Evolutionary conservation across 2,329 filamentous ascomycete genomes (phyloP), one percentile per base, ranked within the genome.

Genomic region (Aspergillus flavus): DNA sequence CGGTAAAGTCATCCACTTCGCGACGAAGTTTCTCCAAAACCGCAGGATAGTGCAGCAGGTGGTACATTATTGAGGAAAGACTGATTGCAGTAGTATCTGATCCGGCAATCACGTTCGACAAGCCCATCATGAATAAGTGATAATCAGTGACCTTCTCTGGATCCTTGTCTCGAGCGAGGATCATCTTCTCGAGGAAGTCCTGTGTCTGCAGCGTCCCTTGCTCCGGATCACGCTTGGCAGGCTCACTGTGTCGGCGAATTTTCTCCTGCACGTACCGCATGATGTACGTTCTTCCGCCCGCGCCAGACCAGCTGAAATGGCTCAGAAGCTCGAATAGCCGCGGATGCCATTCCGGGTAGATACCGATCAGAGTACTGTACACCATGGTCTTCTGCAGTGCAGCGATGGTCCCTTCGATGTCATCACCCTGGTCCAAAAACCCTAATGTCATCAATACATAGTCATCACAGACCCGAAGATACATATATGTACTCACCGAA

Each of bases 61-160:
- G 65, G 62, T 82, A 84, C 34, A 86, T 68, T 5, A 83, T 75
- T 2, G 79, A 73, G 0, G 77, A 77, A 0, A 87, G 75, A 3
- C 77, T 81, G 52, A 85, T 82, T 2, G 82, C 78, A 0, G 84
- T 86, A 0, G 85, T 86, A 64, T 79, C 79, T 3, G 69, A 75
- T 2, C 77, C 79, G 4, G 78, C 79, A n/a, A 62, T 64, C 11
- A 71, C 71, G 66, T 73, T 78, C 48, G 76, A 74, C 59, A 73
- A 64, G 2, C 73, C 75, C 75, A 78, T 76, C 60, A 77, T 77
- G n/a, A 75, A 71, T 2, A 79, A 62, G 62, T 79, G 80, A 36
- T 74, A 75, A 36, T 77, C 70, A 0, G 78, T 80, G 11, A 84
- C 76, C 26, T 73, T 80, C 1, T 79, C 72, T 0, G 82, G 80